A percentile compares a stretch with the other conserved stretches of the same genome.
Conservation (phyloP, 192 early-diverging fungal genomes). For the Coemansia sp. region DNA sequence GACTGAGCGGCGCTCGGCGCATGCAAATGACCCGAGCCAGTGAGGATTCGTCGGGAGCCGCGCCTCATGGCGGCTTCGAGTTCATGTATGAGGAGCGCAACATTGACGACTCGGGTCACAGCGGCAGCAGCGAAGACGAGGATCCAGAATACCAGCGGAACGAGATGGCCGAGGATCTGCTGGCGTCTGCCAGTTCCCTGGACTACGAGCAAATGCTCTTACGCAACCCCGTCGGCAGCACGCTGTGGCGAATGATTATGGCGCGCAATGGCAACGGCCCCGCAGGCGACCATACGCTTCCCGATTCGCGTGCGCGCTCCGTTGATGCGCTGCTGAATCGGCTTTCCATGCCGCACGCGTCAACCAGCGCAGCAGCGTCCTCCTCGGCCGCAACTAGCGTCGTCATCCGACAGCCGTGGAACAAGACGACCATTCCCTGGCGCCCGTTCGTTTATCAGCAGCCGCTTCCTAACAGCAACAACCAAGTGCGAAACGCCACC, state of each 20-base stretch:
- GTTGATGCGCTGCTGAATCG: conserved; percentile 1
- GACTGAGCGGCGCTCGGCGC: conserved; percentile 1
- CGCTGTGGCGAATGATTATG: conserved; percentile 1
- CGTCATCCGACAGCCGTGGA: conserved; percentile 43
- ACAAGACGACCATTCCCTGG: conserved; percentile 19
- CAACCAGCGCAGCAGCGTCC: not conserved
- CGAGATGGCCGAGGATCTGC: not conserved
- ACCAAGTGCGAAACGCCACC: conserved; percentile 6
- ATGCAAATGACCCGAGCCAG: not conserved
- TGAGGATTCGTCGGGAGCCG: not conserved
- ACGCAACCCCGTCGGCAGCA: not conserved
- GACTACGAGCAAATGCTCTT: conserved; percentile 1
- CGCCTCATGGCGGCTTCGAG: not conserved
- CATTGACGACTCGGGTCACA: not conserved
- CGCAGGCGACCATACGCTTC: too few relatives aligned
- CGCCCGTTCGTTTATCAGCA: conserved; percentile 39
- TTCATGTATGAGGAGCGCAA: conserved; percentile 1
- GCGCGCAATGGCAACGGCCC: not conserved
- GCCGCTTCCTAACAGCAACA: conserved; percentile 16
- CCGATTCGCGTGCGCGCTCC: not conserved
- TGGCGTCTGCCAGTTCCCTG: not conserved
- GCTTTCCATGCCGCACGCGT: not conserved
- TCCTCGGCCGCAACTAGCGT: conserved; percentile 11
- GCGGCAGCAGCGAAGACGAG: not conserved
- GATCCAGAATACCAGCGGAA: not conserved